Conservation (phyloP, 1,284 basidiomycete genomes). For the Apiotrichum veenhuisii region DNA sequence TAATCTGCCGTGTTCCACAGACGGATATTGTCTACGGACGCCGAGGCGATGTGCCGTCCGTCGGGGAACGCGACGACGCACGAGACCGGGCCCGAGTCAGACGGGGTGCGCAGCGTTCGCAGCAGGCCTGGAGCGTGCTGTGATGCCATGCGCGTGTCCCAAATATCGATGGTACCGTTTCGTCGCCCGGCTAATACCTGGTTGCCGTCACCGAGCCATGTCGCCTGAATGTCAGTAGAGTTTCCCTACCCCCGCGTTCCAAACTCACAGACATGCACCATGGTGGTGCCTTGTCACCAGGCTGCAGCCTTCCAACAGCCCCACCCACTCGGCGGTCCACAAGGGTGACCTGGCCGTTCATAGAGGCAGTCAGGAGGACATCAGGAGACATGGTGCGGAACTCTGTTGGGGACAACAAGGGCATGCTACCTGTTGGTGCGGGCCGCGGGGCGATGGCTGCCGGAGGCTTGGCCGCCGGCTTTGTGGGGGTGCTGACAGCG, state of each 20-base stretch:
- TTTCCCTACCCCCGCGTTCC: neutral
- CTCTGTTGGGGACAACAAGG: conserved; percentile 56
- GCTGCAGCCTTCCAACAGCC: conserved; percentile 77
- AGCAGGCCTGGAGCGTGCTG: conserved; percentile 64
- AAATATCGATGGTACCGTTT: conserved; percentile 88
- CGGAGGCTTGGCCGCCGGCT: neutral
- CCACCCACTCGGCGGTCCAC: conserved; percentile 66
- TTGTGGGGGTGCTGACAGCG: neutral
- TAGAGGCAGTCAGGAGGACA: conserved; percentile 79
- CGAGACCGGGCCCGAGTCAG: conserved; percentile 85
- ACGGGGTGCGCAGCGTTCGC: conserved; percentile 77
- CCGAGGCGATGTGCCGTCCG: conserved; percentile 81
- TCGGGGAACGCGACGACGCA: conserved; percentile 88
- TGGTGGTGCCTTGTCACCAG: conserved; percentile 79
- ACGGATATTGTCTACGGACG: conserved; percentile 87
- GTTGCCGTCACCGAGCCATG: conserved; percentile 83
- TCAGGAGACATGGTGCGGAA: conserved; percentile 73
- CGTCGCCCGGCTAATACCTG: conserved; percentile 88
- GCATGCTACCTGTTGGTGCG: conserved; percentile 23
- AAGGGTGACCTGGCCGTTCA: conserved; percentile 87
- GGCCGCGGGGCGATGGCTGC: conserved; percentile 13
- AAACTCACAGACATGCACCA: conserved; percentile 84
- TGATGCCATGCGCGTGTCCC: conserved; percentile 75
- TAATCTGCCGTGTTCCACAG: conserved; percentile 86
- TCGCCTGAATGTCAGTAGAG: conserved; percentile 59